Base-by-base conservation (phyloP, 2,329 filamentous ascomycete species). In the Zymoseptoria tritici region DNA sequence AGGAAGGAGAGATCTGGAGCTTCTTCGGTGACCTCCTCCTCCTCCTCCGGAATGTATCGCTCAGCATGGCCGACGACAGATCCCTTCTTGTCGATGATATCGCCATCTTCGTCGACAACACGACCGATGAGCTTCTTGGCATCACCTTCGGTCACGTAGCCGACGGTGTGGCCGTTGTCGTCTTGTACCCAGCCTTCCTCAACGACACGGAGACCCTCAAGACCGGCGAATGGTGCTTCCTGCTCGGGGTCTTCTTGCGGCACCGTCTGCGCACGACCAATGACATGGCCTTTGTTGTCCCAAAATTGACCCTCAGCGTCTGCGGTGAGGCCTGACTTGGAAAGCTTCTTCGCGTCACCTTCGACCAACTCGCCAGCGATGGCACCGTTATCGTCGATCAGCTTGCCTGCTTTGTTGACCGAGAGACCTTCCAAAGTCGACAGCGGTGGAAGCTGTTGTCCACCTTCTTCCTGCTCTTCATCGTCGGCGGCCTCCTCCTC, bases 31-130 rank as follows among this genome's bases (percentile, higher is more conserved):
- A 81, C 80, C 65, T 81, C 75, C 62, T 82, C 81, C 46, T 81
- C 80, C 64, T 90, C 85, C 78, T 89, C 58, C 86, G 83, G 63
- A 70, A 90, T 86, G 57, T 74, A 79, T 65, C 79, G 79, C 66
- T 81, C 79, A 51, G 79, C 79, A 60, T 80, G 79, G 49, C 79
- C 79, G 49, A 81, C 77, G 49, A 80, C 78, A 56, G 76, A 78
- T 62, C 79, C 79, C 70, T 80, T 79, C 76, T 81, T 81, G 69
- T 81, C 78, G 53, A 81, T 71, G 63, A 81, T 80, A 58, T 81
- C 79, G 58, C 79, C 79, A 59, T 81, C 79, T 62, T 81, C 79
- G 54, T 81, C 79, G 19, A 81, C 79, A 42, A 73, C 67, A 61
- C 78, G 78, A 52, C 79, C 79, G 59, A 80, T 71, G 19, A 81